Evolutionary conservation across 352 stramenopile genomes (phyloP).

Genomic region (Pythium utonaiense): DNA sequence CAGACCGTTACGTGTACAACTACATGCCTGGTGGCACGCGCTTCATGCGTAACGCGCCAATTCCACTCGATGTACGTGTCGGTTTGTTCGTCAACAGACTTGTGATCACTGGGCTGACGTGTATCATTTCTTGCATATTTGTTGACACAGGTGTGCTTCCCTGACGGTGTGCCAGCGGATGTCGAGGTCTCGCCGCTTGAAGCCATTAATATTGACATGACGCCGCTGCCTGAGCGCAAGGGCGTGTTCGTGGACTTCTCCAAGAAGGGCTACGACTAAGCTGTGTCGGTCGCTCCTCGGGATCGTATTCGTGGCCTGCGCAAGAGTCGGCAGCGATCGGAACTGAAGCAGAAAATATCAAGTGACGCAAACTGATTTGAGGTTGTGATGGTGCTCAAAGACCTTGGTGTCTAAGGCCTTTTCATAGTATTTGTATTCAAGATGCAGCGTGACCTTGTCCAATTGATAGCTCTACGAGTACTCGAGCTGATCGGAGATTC

Average conservation of each 20-base stretch:
- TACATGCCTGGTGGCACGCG: slow-evolving; percentile 98
- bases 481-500: slow-evolving; percentile 75
- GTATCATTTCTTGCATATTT: background rate
- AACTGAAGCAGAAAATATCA: slow-evolving; percentile 9
- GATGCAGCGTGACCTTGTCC: too few species aligned
- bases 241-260: slow-evolving; percentile 82
- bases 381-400: background rate
- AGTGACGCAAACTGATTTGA: background rate
- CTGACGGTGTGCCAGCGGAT: slow-evolving; percentile 83
- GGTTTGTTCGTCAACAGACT: background rate
- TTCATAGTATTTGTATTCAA: background rate
- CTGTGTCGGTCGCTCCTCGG: background rate
- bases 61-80: slow-evolving; percentile 87
- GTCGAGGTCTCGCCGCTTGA: slow-evolving; percentile 81
- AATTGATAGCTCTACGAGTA: slow-evolving; percentile 41
- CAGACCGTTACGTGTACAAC: slow-evolving; percentile 95
- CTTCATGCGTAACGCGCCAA: slow-evolving; percentile 98
- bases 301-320: background rate
- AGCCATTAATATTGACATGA: slow-evolving; percentile 88
- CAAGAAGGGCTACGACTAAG: slow-evolving; percentile 87
- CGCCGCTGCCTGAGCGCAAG: slow-evolving; percentile 61
- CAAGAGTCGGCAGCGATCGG: background rate
- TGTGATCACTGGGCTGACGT: too few species aligned
- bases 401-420: background rate
- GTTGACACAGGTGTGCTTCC: slow-evolving; percentile 85